Percentiles rank a stretch among this genome's conserved stretches.
These are phyloP conservation scores for Rhytidiadelphus loreus DNA, from an alignment of 225 moss, liverwort and hornwort species.

Conservation along the genomic window DNA sequence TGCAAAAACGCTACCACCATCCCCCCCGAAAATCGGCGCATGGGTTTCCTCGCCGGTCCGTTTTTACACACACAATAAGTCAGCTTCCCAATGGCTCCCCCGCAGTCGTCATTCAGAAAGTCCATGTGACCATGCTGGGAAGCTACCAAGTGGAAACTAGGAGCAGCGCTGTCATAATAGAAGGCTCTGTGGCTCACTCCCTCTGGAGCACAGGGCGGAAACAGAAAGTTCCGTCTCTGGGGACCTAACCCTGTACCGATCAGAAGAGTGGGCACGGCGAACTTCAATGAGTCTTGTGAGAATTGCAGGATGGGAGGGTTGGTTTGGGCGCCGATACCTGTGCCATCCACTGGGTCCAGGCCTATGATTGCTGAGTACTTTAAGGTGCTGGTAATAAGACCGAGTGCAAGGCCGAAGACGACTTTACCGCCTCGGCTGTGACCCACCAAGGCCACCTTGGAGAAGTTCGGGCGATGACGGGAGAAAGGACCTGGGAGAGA, in stretches of 20 bases:
- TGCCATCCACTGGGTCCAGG: slow-evolving; percentile 83
- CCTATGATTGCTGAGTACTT: slow-evolving; percentile 63
- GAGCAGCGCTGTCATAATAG: slow-evolving; percentile 42
- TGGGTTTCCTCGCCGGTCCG: slow-evolving; percentile 45
- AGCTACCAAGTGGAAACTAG: slow-evolving; percentile 67
- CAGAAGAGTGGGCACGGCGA: slow-evolving; percentile 50
- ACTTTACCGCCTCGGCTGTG: slow-evolving; percentile 96
- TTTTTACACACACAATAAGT: slow-evolving; percentile 34
- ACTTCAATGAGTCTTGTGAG: slow-evolving; percentile 19
- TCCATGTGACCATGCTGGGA: slow-evolving; percentile 73
- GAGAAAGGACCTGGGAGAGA: slow-evolving; percentile 18
- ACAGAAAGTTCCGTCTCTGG: slow-evolving; percentile 22
- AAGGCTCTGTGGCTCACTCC: slow-evolving; percentile 67
- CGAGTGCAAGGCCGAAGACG: slow-evolving; percentile 60
- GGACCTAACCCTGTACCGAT: slow-evolving; percentile 66
- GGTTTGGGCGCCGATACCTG: slow-evolving; percentile 38
- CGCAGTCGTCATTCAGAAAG: slow-evolving; percentile 48
- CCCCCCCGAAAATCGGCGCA: slow-evolving; percentile 64
- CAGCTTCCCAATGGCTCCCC: slow-evolving; percentile 27
- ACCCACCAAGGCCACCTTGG: slow-evolving; percentile 47
- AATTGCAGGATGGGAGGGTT: slow-evolving; percentile 61
- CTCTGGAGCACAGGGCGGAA: slow-evolving; percentile 70
- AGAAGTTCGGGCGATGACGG: slow-evolving; percentile 30
- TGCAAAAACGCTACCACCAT: slow-evolving; percentile 35
- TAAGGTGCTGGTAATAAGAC: slow-evolving; percentile 28